These are phyloP conservation scores for Kazachstania martiniae DNA, from an alignment of 805 yeast species.

Conservation along the genomic window DNA sequence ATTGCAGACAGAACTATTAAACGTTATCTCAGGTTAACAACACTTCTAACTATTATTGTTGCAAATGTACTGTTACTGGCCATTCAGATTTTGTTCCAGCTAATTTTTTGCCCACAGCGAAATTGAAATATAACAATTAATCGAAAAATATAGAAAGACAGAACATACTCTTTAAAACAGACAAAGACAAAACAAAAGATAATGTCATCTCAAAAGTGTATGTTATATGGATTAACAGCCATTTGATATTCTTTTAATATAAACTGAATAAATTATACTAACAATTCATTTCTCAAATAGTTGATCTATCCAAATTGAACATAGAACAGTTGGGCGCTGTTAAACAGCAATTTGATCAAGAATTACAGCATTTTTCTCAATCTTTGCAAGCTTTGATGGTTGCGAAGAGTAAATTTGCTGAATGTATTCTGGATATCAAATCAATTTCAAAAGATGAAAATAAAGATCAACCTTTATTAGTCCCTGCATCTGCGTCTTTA, in stretches of 20 bases:
- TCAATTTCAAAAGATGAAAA: constrained; percentile 33
- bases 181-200: too few species aligned
- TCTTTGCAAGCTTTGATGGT: constrained; percentile 75
- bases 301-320: constrained; percentile 60
- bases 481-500: constrained; percentile 81
- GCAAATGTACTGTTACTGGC: too few species aligned
- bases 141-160: too few species aligned
- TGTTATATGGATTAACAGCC: not conserved
- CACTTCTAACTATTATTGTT: not conserved
- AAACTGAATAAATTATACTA: not conserved
- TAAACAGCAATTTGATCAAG: constrained; percentile 74
- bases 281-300: constrained; percentile 16
- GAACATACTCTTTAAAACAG: too few species aligned
- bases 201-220: constrained; percentile 1
- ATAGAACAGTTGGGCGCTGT: constrained; percentile 80
- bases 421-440: constrained; percentile 65
- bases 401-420: constrained; percentile 73
- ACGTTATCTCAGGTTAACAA: too few species aligned
- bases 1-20: too few species aligned
- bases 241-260: not conserved
- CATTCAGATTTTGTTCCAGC: too few species aligned
- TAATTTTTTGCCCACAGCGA: too few species aligned
- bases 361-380: constrained; percentile 73
- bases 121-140: too few species aligned
- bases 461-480: constrained; percentile 47